Base-by-base conservation (phyloP, 345 rosid species). In the Citrus sinensis region DNA sequence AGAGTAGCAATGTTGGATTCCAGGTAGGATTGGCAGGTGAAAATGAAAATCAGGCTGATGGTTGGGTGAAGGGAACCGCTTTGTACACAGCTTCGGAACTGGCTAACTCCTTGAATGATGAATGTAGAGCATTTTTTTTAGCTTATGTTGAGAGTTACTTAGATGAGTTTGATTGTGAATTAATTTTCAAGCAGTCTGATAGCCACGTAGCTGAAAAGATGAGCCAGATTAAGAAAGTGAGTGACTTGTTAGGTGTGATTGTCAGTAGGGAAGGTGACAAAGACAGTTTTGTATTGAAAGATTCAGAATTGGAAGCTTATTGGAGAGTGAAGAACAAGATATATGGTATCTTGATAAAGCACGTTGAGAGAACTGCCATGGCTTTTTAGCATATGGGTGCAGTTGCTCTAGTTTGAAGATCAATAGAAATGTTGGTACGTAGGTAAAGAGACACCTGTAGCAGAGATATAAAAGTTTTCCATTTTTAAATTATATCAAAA, bases 341-440 rank as follows among this genome's bases (percentile, higher is more conserved):
- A 60, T 88, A 89, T 80, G 87, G 84, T 71, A 86, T 88, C 64
- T 81, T 92, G 9, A 76, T 94, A 83, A 90, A 87, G 80, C 94
- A 89, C 73, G 89, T 87, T 16, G 98, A 91, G 86, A 94, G 86
- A 82, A 87, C 92, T 68, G 85, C 92, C 22, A 55, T 79, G 72
- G 77, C 78, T 58, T 82, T 75, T 82, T 70, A 78, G 72, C 78
- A 73, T 37, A 78, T 67, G 73, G 63, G 65, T 60, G 65, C 74
- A 67, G 29, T 76, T 49, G 55, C 78, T 69, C 79, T 72, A 59
- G 35, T n/a, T 62, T 67, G 68, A 71, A 71, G 22, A 35, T 9
- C 9, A 37, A 16, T 37, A 63, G n/a, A 63, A 29, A 11, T 29
- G 0, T 16, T 63, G 7, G 39, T 13, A 30, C 2, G 22, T 29